Conservation (phyloP, 768 basidiomycete genomes). For the Suillus paluster region DNA sequence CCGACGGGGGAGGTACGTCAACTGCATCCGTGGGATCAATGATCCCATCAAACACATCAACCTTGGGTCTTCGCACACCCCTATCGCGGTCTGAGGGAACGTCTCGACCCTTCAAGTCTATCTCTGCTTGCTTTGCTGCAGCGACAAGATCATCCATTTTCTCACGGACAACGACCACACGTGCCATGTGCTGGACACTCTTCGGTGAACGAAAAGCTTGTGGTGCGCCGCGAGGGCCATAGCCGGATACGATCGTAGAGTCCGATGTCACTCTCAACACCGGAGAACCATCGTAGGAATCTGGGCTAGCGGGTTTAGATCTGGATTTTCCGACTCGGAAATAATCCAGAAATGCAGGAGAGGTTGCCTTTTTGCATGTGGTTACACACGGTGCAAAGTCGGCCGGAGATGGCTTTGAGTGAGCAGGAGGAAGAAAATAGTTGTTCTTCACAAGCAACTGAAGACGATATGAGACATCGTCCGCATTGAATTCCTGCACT, state of each 20-base stretch:
- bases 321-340: slow-evolving; percentile 72
- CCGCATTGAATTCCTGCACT: slow-evolving; percentile 59
- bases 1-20: slow-evolving; percentile 73
- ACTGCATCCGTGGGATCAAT: slow-evolving; percentile 87
- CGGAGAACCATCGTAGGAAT: slow-evolving; percentile 44
- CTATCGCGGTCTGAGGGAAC: slow-evolving; percentile 50
- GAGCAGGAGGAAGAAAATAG: slow-evolving; percentile 88
- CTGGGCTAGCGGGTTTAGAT: slow-evolving; percentile 64
- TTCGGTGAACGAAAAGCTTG: slow-evolving; percentile 37
- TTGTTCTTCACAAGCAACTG: slow-evolving; percentile 85
- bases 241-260: slow-evolving; percentile 53
- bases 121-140: slow-evolving; percentile 78
- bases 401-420: slow-evolving; percentile 76
- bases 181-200: slow-evolving; percentile 48
- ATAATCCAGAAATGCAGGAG: slow-evolving; percentile 65
- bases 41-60: slow-evolving; percentile 53
- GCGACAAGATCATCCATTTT: slow-evolving; percentile 70
- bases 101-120: slow-evolving; percentile 65
- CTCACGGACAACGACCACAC: slow-evolving; percentile 85
- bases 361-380: slow-evolving; percentile 47
- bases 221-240: slow-evolving; percentile 42
- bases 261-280: slow-evolving; percentile 70
- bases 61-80: slow-evolving; percentile 41
- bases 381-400: slow-evolving; percentile 52
- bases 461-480: slow-evolving; percentile 86